Conservation (phyloP, 805 yeast species). For the Candida anglica region DNA sequence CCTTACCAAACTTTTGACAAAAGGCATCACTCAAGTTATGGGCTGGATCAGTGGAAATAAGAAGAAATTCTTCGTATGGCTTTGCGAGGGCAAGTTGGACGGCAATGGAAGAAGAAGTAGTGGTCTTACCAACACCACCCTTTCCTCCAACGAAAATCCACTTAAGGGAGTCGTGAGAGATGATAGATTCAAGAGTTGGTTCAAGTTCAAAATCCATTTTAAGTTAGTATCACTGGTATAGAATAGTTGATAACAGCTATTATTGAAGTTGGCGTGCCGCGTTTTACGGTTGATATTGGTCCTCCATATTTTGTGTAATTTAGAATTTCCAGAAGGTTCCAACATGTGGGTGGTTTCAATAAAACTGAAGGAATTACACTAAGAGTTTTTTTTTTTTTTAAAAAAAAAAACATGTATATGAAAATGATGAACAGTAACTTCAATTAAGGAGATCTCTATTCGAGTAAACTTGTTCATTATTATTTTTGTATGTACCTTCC, state of each 20-base stretch:
- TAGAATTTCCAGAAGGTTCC: too few species aligned
- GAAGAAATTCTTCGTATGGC: constrained; percentile 73
- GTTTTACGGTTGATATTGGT: neutral
- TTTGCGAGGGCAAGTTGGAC: constrained; percentile 85
- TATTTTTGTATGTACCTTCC: too few species aligned
- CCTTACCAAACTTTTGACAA: constrained; percentile 97
- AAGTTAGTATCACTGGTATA: constrained; percentile 7
- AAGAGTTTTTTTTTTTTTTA: too few species aligned
- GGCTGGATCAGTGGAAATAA: constrained; percentile 98
- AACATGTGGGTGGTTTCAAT: too few species aligned
- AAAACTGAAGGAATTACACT: too few species aligned
- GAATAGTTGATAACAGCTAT: neutral
- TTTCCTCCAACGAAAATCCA: constrained; percentile 99
- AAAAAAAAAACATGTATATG: too few species aligned
- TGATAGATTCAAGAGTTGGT: constrained; percentile 65
- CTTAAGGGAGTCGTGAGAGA: constrained; percentile 63
- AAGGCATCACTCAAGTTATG: constrained; percentile 97
- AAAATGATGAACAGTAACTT: too few species aligned
- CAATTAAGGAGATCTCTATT: too few species aligned
- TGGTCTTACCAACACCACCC: constrained; percentile 99
- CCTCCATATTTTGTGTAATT: neutral
- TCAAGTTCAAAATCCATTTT: constrained; percentile 65
- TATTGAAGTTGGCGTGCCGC: neutral
- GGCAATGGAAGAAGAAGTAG: constrained; percentile 93
- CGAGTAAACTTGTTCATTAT: too few species aligned